A percentile compares a stretch with the other conserved stretches of the same genome.
phyloP scores from a whole-genome alignment of 768 basidiomycete genomes.

The Pleurotus ostreatus region DNA sequence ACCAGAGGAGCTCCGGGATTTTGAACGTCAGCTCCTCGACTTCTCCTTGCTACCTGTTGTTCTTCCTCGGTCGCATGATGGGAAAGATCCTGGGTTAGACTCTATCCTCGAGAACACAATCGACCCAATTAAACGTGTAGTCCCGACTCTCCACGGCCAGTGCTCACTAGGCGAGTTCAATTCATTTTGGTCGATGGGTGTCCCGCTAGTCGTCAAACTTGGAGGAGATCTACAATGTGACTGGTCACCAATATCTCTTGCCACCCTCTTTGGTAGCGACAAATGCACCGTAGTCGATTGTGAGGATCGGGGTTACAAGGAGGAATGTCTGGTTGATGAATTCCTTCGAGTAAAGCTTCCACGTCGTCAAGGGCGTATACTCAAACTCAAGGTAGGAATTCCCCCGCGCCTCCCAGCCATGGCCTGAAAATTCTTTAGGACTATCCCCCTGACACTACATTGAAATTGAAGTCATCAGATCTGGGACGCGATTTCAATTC shows the following conservation, averaged over 20 bases:
- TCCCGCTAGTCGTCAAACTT: neutral
- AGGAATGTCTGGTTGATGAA: constrained; percentile 21
- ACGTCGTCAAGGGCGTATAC: neutral
- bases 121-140: too few relatives aligned
- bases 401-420: neutral
- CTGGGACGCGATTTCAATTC: constrained; percentile 61
- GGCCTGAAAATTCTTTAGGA: constrained; percentile 28
- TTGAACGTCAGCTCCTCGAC: too few relatives aligned
- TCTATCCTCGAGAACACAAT: too few relatives aligned
- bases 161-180: neutral
- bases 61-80: too few relatives aligned
- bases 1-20: too few relatives aligned
- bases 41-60: too few relatives aligned
- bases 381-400: constrained; percentile 7
- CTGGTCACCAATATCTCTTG: constrained; percentile 66
- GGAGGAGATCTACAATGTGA: constrained; percentile 9
- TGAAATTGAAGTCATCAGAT: constrained; percentile 57
- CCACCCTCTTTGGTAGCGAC: constrained; percentile 41
- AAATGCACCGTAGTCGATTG: constrained; percentile 56
- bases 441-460: constrained; percentile 66
- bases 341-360: constrained; percentile 2
- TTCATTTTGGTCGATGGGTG: neutral
- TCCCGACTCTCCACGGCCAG: neutral
- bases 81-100: too few relatives aligned
- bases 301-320: constrained; percentile 30